Conservation (phyloP, 495 filamentous ascomycete species). For the Bombardia bombarda region DNA sequence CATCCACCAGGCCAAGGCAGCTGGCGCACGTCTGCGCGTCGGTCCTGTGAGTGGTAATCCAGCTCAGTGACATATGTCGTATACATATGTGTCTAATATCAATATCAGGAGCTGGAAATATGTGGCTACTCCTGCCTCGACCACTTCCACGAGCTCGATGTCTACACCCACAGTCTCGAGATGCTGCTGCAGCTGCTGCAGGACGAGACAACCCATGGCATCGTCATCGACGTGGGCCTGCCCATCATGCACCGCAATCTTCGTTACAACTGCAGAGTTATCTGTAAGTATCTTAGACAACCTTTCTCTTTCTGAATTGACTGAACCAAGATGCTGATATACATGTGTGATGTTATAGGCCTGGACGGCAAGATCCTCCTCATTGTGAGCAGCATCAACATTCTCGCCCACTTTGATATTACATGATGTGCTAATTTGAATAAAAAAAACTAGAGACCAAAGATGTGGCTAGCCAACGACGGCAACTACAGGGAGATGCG, state of each 20-base stretch:
- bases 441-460: constrained; percentile 50
- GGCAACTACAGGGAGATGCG: constrained; percentile 66
- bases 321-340: no score
- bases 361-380: constrained; percentile 61
- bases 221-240: constrained; percentile 73
- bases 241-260: constrained; percentile 59
- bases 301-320: no score
- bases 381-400: constrained; percentile 35
- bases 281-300: constrained; percentile 25
- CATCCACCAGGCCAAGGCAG: constrained; percentile 62
- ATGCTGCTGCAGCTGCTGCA: constrained; percentile 57
- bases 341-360: constrained; percentile 6
- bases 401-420: no score
- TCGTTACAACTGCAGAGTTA: constrained; percentile 67
- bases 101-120: constrained; percentile 28
- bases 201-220: constrained; percentile 60
- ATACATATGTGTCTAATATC: background rate
- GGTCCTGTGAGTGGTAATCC: constrained; percentile 43
- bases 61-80: background rate
- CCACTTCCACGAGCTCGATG: constrained; percentile 57
- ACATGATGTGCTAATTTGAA: no score
- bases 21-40: constrained; percentile 62
- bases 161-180: constrained; percentile 66
- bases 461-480: constrained; percentile 76
- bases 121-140: constrained; percentile 62